These are phyloP conservation scores for Globisporangium camurandrum DNA, from an alignment of 352 stramenopile genomes.

Conservation along the genomic window DNA sequence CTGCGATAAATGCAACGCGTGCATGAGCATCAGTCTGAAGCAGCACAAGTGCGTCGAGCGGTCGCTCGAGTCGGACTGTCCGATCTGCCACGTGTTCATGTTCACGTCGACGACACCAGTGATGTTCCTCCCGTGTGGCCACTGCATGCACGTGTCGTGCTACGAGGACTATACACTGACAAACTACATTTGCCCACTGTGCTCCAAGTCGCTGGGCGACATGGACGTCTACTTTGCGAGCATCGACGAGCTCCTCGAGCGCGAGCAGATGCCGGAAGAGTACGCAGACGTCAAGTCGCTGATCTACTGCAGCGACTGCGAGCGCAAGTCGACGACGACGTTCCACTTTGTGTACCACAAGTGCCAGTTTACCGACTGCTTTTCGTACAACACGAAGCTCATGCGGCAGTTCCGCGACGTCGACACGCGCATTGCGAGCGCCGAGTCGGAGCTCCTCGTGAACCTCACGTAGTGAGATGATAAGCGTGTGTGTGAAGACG, in stretches of 20 bases:
- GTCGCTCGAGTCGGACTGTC: constrained; percentile 92
- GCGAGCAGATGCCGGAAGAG: constrained; percentile 72
- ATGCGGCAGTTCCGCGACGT: constrained; percentile 61
- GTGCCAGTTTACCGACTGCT: constrained; percentile 71
- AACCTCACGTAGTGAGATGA: constrained; percentile 22
- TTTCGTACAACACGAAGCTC: constrained; percentile 84
- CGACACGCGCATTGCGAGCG: constrained; percentile 26
- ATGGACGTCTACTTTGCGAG: constrained; percentile 88
- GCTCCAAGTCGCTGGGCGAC: constrained; percentile 92
- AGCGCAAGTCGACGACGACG: constrained; percentile 73
- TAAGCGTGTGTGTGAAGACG: no score
- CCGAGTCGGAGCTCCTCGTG: constrained; percentile 24
- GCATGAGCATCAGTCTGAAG: constrained; percentile 89
- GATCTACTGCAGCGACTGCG: constrained; percentile 84
- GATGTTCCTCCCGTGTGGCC: constrained; percentile 91
- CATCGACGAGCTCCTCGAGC: constrained; percentile 76
- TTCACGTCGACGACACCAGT: constrained; percentile 95
- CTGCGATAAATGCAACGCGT: constrained; percentile 97
- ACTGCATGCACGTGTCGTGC: constrained; percentile 96
- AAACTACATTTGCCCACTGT: constrained; percentile 94
- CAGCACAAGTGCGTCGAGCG: constrained; percentile 93
- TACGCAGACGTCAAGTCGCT: constrained; percentile 67
- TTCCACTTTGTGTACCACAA: constrained; percentile 88
- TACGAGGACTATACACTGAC: constrained; percentile 92
- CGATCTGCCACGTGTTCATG: constrained; percentile 93